These are phyloP conservation scores for Neoarthrinium moseri DNA, from an alignment of 2,329 filamentous ascomycete species.

Conservation along the genomic window DNA sequence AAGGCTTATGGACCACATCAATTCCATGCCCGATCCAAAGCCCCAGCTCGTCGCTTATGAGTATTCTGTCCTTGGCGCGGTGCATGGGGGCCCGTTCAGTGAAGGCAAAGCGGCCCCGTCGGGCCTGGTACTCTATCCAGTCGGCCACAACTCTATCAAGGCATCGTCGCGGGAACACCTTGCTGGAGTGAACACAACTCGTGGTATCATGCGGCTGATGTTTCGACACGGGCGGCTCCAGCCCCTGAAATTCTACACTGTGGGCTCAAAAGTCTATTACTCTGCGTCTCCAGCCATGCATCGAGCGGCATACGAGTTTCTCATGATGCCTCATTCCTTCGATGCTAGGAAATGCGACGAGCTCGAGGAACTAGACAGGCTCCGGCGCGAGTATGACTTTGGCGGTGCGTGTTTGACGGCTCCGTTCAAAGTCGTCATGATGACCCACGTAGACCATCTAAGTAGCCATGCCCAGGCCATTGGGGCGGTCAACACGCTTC, in stretches of 20 bases:
- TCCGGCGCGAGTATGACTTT: slow-evolving; percentile 60
- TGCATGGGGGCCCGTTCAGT: slow-evolving; percentile 17
- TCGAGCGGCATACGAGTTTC: slow-evolving; percentile 63
- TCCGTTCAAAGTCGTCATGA: slow-evolving; percentile 69
- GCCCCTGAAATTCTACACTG: slow-evolving; percentile 66
- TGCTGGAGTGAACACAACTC: slow-evolving; percentile 51
- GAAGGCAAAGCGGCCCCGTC: slow-evolving; percentile 21
- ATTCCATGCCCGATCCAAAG: slow-evolving; percentile 41
- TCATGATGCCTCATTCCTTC: slow-evolving; percentile 67
- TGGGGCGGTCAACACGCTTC: slow-evolving; percentile 69
- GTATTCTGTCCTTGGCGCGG: slow-evolving; percentile 41
- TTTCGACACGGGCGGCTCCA: slow-evolving; percentile 63
- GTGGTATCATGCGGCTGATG: slow-evolving; percentile 56
- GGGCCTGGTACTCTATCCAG: slow-evolving; percentile 52
- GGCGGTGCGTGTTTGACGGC: slow-evolving; percentile 67
- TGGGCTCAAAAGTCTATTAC: slow-evolving; percentile 67
- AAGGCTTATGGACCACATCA: slow-evolving; percentile 48
- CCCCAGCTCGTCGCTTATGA: slow-evolving; percentile 50
- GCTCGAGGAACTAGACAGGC: slow-evolving; percentile 58
- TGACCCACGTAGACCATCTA: slow-evolving; percentile 62
- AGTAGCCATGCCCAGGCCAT: slow-evolving; percentile 69
- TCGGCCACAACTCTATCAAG: slow-evolving; percentile 42
- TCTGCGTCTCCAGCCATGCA: slow-evolving; percentile 74
- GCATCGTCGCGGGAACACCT: slow-evolving; percentile 39
- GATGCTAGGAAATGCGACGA: slow-evolving; percentile 57